phyloP scores from a whole-genome alignment of 2,329 filamentous ascomycete genomes.

The Penicillium sp. region DNA sequence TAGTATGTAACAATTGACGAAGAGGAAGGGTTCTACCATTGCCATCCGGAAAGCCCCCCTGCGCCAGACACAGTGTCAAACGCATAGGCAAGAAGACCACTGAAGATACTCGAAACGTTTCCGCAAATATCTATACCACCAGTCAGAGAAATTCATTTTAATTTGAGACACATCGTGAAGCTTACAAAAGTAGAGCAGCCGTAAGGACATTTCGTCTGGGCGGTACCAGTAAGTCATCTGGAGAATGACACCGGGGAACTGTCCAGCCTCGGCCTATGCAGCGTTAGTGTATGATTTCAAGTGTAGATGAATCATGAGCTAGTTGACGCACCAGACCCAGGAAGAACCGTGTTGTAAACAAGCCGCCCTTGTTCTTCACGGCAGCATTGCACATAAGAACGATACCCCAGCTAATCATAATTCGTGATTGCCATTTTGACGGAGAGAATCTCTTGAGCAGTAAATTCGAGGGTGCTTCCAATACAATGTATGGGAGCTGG shows the following conservation, averaged over 20 bases:
- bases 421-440: slow-evolving; percentile 9
- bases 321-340: slow-evolving; percentile 32
- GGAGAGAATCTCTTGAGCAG: slow-evolving; percentile 9
- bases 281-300: not conserved
- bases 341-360: slow-evolving; percentile 40
- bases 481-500: slow-evolving; percentile 23
- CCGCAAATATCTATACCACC: slow-evolving; percentile 33
- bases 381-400: slow-evolving; percentile 36
- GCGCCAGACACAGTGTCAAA: slow-evolving; percentile 39
- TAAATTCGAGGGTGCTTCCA: slow-evolving; percentile 22
- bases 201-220: slow-evolving; percentile 41
- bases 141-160: not conserved
- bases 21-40: slow-evolving; percentile 18
- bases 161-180: slow-evolving; percentile 19
- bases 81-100: slow-evolving; percentile 43
- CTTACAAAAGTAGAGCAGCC: slow-evolving; percentile 46
- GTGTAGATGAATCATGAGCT: too few species aligned
- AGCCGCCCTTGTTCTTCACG: slow-evolving; percentile 35
- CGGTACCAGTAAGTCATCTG: slow-evolving; percentile 48
- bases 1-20: not conserved
- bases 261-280: slow-evolving; percentile 34
- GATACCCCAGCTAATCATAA: slow-evolving; percentile 25
- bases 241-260: slow-evolving; percentile 41
- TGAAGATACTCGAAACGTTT: slow-evolving; percentile 40
- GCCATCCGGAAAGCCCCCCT: slow-evolving; percentile 28